Conservation (phyloP, 2,329 filamentous ascomycete species). For the Fusarium tuaranense region DNA sequence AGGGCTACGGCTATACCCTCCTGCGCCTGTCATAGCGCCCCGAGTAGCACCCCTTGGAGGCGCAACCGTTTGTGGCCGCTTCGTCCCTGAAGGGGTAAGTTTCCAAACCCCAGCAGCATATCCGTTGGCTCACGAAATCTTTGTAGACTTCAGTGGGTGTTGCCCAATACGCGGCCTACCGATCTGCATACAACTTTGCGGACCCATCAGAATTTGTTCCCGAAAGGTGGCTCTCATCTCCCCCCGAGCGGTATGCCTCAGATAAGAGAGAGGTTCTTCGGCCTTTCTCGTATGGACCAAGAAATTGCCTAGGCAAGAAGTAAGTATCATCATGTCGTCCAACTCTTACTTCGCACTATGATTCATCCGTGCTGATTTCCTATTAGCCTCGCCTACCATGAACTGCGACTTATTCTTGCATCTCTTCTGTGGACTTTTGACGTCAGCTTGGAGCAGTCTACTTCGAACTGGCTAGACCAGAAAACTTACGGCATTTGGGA, state of each 20-base stretch:
- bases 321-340: not conserved
- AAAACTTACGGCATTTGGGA: not conserved
- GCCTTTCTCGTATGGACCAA: not conserved
- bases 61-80: not conserved
- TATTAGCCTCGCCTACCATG: not conserved
- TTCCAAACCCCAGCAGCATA: not conserved
- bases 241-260: not conserved
- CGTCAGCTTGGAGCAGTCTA: not conserved
- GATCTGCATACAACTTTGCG: not conserved
- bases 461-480: not conserved
- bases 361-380: not conserved
- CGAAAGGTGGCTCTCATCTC: not conserved
- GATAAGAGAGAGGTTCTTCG: not conserved
- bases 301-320: not conserved
- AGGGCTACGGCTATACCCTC: not conserved
- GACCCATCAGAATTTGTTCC: not conserved
- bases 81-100: not conserved
- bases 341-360: not conserved
- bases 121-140: not conserved
- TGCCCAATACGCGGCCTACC: not conserved
- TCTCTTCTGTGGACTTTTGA: not conserved
- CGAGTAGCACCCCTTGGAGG: not conserved
- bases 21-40: not conserved
- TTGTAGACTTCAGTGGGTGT: not conserved
- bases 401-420: not conserved